Evolutionary conservation across 805 yeast genomes (phyloP), one percentile per base, ranked within the genome.

Genomic region (Suhomyces xylopsoci): DNA sequence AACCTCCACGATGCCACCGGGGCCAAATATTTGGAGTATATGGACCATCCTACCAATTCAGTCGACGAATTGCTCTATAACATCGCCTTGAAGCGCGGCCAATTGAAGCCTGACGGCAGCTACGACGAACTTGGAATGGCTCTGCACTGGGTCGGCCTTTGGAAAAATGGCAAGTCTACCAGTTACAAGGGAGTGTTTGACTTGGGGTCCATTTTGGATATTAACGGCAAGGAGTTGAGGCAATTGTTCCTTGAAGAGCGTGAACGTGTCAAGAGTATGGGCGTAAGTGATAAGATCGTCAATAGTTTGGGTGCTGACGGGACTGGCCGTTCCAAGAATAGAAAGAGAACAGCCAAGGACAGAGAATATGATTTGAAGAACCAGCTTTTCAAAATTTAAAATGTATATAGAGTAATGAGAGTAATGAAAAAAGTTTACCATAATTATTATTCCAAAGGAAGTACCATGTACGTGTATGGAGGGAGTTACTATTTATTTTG

Each of bases 41-140:
- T 82, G 57, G 58, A 70, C 8, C 70, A 73, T 30, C 96, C 96
- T 1, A 89, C 96, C 0, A 91, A 91, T 65, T 81, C 85, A 56
- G 74, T 90, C 2, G 77, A 81, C 51, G 81, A 76, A 52, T 71
- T 90, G 19, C 66, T 90, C 32, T 63, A 64, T 45, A 69, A 76
- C 14, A 73, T 85, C 7, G 82, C 84, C 10, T 70, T 66, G 51
- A 65, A 66, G 17, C 66, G 76, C 24, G 67, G 68, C 5, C 70
- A 68, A 48, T 60, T 76, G 8, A 68, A 69, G 9, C 56, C 53
- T 32, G 74, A 69, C 30, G 71, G 68, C 2, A 51, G 70, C 7
- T 78, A 68, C 51, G 85, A 83, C 63, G 83, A 84, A 51, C 64
- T 70, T 19, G 88, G 87, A 1, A 78, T 82, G 47, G 90, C 96